Evolutionary conservation across 1,139 yeast species (phyloP).

Genomic region (Candida tetrigidarum): DNA sequence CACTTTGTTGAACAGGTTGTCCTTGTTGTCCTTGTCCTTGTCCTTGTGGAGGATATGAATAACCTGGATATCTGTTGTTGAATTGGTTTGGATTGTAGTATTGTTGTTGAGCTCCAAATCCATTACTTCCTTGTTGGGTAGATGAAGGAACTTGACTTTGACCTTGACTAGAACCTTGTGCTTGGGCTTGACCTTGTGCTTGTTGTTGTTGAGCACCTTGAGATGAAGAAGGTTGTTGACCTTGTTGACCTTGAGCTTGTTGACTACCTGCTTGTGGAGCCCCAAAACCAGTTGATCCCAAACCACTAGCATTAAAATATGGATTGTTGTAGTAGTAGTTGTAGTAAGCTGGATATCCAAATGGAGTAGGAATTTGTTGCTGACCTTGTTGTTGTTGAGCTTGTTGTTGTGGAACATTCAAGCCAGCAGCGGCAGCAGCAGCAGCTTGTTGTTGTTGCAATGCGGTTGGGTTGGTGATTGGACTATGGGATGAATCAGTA

Average conservation of each 20-base stretch:
- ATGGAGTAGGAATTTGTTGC: constrained; percentile 35
- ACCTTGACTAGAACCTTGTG: too few relatives aligned
- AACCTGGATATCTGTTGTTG: constrained; percentile 42
- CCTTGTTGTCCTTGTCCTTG: constrained; percentile 8
- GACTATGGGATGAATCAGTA: constrained; percentile 27
- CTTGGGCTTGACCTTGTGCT: too few relatives aligned
- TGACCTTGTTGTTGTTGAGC: constrained; percentile 16
- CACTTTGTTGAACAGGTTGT: constrained; percentile 24
- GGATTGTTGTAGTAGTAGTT: constrained; percentile 50
- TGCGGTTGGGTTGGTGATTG: constrained; percentile 31
- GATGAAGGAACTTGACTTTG: constrained; percentile 10
- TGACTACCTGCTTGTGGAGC: constrained; percentile 17
- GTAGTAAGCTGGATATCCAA: constrained; percentile 51
- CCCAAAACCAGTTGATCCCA: constrained; percentile 27
- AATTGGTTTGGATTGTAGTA: constrained; percentile 45
- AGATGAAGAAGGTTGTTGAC: too few relatives aligned
- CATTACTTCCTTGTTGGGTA: constrained; percentile 18
- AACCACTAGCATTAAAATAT: constrained; percentile 35
- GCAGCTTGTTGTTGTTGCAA: constrained; percentile 22
- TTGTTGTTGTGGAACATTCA: constrained; percentile 12
- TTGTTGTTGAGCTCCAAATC: constrained; percentile 22
- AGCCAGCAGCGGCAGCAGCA: constrained; percentile 12
- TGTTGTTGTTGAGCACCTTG: too few relatives aligned
- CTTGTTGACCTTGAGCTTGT: constrained; percentile 13
- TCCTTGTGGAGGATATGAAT: constrained; percentile 39